phyloP scores from a whole-genome alignment of 257 asterid genomes.

The Gentiana dahurica region DNA sequence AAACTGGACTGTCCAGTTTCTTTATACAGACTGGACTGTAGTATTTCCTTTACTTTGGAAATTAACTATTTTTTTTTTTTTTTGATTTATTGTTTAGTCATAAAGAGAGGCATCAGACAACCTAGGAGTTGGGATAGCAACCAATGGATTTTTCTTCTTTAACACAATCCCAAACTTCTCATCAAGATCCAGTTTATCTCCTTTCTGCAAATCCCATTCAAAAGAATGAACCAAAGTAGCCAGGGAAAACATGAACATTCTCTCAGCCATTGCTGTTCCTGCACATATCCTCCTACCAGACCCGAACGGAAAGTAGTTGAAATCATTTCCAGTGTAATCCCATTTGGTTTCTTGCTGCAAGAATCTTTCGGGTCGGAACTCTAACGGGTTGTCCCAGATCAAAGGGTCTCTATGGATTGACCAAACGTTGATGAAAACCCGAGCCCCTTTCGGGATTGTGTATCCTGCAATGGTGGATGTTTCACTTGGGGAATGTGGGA shows the following conservation, averaged over 20 bases:
- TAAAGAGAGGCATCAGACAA: conserved; percentile 24
- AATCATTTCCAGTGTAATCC: conserved; percentile 48
- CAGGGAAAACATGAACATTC: conserved; percentile 44
- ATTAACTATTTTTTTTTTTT: too few species aligned
- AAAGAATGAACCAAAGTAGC: conserved; percentile 59
- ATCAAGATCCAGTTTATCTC: conserved; percentile 26
- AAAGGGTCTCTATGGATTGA: conserved; percentile 55
- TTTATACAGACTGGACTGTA: too few species aligned
- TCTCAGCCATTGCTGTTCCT: conserved; percentile 55
- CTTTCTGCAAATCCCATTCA: conserved; percentile 36
- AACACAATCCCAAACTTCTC: conserved; percentile 65
- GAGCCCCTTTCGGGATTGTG: conserved; percentile 40
- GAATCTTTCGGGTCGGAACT: conserved; percentile 49
- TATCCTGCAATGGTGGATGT: conserved; percentile 36
- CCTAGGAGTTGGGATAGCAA: conserved; percentile 50
- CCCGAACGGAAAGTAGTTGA: conserved; percentile 53
- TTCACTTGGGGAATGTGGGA: conserved; percentile 60
- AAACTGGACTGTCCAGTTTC: too few species aligned
- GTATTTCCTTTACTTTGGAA: too few species aligned
- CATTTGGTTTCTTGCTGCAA: conserved; percentile 13
- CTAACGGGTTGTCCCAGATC: conserved; percentile 34
- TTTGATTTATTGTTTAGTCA: conserved; percentile 7
- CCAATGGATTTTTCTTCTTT: conserved; percentile 41
- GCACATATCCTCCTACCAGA: conserved; percentile 67
- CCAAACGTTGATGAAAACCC: conserved; percentile 59